Evolutionary conservation across 1,284 basidiomycete genomes (phyloP).

Genomic region (Ganoderma leucocontextum): DNA sequence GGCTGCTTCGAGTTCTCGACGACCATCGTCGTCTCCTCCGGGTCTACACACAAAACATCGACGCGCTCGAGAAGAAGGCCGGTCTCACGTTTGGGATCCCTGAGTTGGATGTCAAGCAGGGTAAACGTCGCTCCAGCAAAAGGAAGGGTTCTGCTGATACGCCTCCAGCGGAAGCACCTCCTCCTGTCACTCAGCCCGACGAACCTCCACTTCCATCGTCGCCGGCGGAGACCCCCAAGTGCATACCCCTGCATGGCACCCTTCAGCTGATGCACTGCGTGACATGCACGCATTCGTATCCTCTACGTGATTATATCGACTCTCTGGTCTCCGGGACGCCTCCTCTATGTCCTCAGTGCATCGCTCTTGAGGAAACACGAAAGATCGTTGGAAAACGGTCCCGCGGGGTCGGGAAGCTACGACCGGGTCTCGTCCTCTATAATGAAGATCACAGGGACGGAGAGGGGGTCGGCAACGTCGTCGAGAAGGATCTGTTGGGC

Average conservation of each 20-base stretch:
- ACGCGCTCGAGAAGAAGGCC: constrained; percentile 86
- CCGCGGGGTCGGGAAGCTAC: constrained; percentile 83
- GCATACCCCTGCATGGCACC: constrained; percentile 92
- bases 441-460: constrained; percentile 90
- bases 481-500: constrained; percentile 79
- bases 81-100: constrained; percentile 85
- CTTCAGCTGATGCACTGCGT: constrained; percentile 84
- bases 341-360: constrained; percentile 85
- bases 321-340: constrained; percentile 69
- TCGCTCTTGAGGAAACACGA: constrained; percentile 76
- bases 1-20: constrained; percentile 79
- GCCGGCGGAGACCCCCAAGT: constrained; percentile 66
- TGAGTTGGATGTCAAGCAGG: constrained; percentile 61
- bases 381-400: too few species aligned
- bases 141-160: constrained; percentile 27
- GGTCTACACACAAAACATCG: constrained; percentile 96
- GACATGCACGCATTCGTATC: constrained; percentile 77
- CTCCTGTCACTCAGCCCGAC: not conserved
- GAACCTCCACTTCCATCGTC: constrained; percentile 46
- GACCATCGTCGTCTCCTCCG: constrained; percentile 81
- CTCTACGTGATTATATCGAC: constrained; percentile 67
- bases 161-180: not conserved
- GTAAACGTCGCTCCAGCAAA: constrained; percentile 51
- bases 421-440: constrained; percentile 91
- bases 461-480: constrained; percentile 84